Evolutionary conservation across 2,329 filamentous ascomycete species (phyloP).

Genomic region (Scolecobasidium constrictum): DNA sequence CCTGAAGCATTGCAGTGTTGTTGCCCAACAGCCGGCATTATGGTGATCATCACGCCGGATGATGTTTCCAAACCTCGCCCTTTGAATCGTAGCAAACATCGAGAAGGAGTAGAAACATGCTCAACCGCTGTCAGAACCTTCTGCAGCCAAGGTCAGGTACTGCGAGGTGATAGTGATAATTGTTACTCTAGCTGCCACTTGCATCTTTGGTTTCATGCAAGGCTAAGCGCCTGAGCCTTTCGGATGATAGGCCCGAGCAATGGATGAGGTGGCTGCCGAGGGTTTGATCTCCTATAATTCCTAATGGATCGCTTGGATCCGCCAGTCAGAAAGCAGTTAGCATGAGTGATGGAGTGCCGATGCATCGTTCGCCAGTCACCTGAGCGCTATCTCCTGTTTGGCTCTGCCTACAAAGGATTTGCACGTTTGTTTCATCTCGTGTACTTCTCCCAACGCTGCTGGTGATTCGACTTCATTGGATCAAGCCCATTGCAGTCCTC

Average conservation of each 20-base stretch:
- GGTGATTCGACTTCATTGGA: no score
- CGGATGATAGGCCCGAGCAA: neutral
- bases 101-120: slow-evolving; percentile 3
- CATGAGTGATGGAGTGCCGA: neutral
- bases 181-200: no score
- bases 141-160: neutral
- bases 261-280: neutral
- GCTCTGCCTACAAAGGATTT: no score
- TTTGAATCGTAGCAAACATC: no score
- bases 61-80: no score
- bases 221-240: neutral
- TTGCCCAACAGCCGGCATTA: no score
- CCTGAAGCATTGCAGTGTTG: no score
- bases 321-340: neutral
- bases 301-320: neutral
- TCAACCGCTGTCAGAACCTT: neutral
- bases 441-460: no score
- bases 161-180: neutral
- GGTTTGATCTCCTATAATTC: neutral
- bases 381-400: neutral
- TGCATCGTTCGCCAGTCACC: neutral
- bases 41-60: no score
- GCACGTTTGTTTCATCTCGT: no score
- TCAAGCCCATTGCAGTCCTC: no score
- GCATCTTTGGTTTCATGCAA: slow-evolving; percentile 7